Base-by-base conservation (phyloP, 306 rosid species). In the Begonia peltatifolia region DNA sequence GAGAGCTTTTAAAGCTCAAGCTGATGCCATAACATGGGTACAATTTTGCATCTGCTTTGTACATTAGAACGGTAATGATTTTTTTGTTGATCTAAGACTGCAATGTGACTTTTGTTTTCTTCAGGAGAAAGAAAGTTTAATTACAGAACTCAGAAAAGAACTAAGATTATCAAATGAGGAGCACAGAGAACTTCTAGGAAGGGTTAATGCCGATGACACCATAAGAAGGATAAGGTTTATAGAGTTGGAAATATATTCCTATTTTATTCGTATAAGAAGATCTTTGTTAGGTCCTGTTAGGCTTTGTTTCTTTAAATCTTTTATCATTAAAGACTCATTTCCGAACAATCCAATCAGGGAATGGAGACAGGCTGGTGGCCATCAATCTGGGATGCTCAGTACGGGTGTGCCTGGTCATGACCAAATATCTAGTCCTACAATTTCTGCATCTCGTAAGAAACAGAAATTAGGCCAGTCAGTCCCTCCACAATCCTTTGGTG, bases 1-100 rank as follows among this genome's bases (percentile, higher is more conserved):
- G 50, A 76, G 95, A 68, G 97, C 97, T 79, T 89, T 89, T 70
- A 84, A 89, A 80, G 97, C 97, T 64, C 97, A 89, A 76, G 87
- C 93, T 65, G 97, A 89, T 82, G 87, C 81, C 80, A 82, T 89
- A 79, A 82, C 97, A 70, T 89, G 97, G 95, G 97, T 84, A 82
- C 66, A 46, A 68, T 57, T 73, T 51, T 48, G 10, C 22, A 47
- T 18, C 12, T 44, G 14, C 0, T 67, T 71, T 68, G 38, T 5
- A 30, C 9, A 30, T 30, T 30, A 30, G 7, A 30, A 30, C 8
- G 9, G 38, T 30, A 30, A 30, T 30, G 38, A 6, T 58, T 60
- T 61, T 65, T 81, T 71, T 54, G 41, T 41, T 23, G 61, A 48
- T 71, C 65, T 75, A 53, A 57, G 66, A 47, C 51, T 42, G 49